Evolutionary conservation across 1,139 yeast species (phyloP), one percentile per base, ranked within the genome.

Genomic region (Zygoascus meyerae): DNA sequence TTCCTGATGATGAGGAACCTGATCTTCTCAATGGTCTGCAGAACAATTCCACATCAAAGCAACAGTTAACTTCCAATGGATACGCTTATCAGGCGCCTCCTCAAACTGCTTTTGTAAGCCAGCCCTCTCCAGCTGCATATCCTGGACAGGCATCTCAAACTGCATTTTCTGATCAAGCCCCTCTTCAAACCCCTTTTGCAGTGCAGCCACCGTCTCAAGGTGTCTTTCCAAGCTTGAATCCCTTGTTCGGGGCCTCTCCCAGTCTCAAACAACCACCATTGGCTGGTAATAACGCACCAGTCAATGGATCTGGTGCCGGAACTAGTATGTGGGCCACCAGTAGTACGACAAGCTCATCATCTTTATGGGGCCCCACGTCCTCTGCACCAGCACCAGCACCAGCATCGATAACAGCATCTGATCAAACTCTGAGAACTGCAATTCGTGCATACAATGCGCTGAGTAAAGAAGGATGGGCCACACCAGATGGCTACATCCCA

Each of bases 401-500:
- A 8, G 11, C 34, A 14, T n/a, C 34, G 35, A n/a, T 15, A n/a
- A 12, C 32, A 26, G 17, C 34, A 17, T 18, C 37, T 10, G 55
- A 47, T 12, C 47, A 43, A 8, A 53, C 64, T 6, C 50, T 54
- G 5, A 46, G 48, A 7, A 55, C 64, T 2, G 67, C 67, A 1
- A 48, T 58, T 11, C 34, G 45, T 2, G 55, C 65, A 18, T 65
- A 62, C 48, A 52, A 53, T 15, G 52, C 49, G 2, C 52, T 60
- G 12, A 47, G 52, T 5, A 33, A 45, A 18, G 59, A 60, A 10
- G 61, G 65, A 7, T 51, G 57, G 50, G 51, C 58, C 4, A 52
- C 55, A 1, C 55, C 51, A 3, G 68, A 65, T 42, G 68, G 69
- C 12, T 64, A 50, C 46, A 62, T 65, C 11, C 66, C 68, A 1